A percentile compares a stretch with the other conserved stretches of the same genome.
These are phyloP conservation scores for Auriscalpium vulgare DNA, from an alignment of 768 basidiomycete genomes.

Conservation along the genomic window DNA sequence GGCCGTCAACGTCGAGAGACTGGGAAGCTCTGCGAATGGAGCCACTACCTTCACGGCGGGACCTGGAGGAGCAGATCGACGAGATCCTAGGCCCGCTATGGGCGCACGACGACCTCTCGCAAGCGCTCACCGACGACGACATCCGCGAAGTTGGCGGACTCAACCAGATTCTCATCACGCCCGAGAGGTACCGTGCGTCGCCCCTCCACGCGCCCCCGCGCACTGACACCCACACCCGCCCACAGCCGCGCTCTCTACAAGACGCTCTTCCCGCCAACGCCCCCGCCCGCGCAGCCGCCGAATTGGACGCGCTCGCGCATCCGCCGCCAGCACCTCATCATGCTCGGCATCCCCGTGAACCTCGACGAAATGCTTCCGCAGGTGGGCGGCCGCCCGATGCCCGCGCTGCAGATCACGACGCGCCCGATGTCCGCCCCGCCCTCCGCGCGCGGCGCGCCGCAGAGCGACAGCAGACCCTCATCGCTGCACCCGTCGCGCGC, in stretches of 20 bases:
- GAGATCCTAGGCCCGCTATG: conserved; percentile 62
- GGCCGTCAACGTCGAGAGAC: conserved; percentile 29
- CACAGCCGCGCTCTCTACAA: conserved; percentile 74
- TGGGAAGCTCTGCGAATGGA: conserved; percentile 62
- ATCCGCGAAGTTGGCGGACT: conserved; percentile 78
- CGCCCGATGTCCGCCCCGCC: conserved; percentile 79
- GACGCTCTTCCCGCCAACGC: conserved; percentile 54
- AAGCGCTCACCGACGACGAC: conserved; percentile 55
- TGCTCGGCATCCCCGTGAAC: conserved; percentile 91
- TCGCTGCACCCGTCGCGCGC: conserved; percentile 43
- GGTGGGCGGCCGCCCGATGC: conserved; percentile 56
- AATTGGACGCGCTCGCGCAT: conserved; percentile 93
- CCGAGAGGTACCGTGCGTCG: conserved; percentile 52
- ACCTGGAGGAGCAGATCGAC: conserved; percentile 55
- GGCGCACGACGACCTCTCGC: conserved; percentile 41
- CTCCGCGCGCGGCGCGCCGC: conserved; percentile 36
- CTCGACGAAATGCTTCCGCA: conserved; percentile 84
- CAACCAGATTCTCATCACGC: conserved; percentile 66
- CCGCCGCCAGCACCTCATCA: conserved; percentile 82
- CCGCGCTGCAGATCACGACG: conserved; percentile 76
- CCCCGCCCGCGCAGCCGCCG: conserved; percentile 73
- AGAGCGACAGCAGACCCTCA: conserved; percentile 23
- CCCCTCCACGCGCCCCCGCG: conserved; percentile 3
- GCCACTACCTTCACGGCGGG: conserved; percentile 51
- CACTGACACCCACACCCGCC: conserved; percentile 19